These are phyloP conservation scores for Endothia cerciana DNA, from an alignment of 2,329 filamentous ascomycete species.

Conservation along the genomic window DNA sequence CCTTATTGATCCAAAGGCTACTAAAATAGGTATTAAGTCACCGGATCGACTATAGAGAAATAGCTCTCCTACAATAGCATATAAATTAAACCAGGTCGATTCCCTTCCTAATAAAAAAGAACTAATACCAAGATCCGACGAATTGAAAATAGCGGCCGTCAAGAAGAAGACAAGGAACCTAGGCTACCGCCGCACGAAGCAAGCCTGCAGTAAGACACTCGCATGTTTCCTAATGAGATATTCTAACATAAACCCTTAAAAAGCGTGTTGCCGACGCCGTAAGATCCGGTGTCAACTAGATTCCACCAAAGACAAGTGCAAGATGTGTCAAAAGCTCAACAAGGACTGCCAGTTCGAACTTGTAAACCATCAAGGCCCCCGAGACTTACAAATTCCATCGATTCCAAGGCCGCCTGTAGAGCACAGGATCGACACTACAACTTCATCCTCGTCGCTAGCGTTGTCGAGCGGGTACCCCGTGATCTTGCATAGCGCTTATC, in stretches of 20 bases:
- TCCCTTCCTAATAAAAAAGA: slow-evolving; percentile 50
- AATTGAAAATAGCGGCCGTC: slow-evolving; percentile 41
- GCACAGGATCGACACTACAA: slow-evolving; percentile 48
- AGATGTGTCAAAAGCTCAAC: slow-evolving; percentile 91
- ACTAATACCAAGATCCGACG: slow-evolving; percentile 34
- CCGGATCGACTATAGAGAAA: slow-evolving; percentile 23
- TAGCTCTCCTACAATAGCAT: slow-evolving; percentile 36
- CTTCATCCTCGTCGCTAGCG: slow-evolving; percentile 55
- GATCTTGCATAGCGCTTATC: slow-evolving; percentile 46
- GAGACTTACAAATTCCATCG: slow-evolving; percentile 49
- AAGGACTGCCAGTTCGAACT: slow-evolving; percentile 94
- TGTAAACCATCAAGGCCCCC: slow-evolving; percentile 73
- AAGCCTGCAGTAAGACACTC: slow-evolving; percentile 86
- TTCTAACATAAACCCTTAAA: slow-evolving; percentile 20
- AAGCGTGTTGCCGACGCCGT: slow-evolving; percentile 87
- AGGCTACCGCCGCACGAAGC: slow-evolving; percentile 92
- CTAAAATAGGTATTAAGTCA: slow-evolving; percentile 38
- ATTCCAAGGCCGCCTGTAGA: slow-evolving; percentile 44
- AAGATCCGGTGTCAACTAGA: slow-evolving; percentile 88
- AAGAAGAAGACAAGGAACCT: slow-evolving; percentile 81
- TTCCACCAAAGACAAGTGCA: slow-evolving; percentile 76
- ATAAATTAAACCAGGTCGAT: slow-evolving; percentile 53
- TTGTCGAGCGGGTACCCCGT: slow-evolving; percentile 47
- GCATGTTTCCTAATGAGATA: slow-evolving; percentile 1
- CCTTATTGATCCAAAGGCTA: slow-evolving; percentile 38